phyloP scores from a whole-genome alignment of 2,329 filamentous ascomycete genomes.

The Teratosphaeria destructans region DNA sequence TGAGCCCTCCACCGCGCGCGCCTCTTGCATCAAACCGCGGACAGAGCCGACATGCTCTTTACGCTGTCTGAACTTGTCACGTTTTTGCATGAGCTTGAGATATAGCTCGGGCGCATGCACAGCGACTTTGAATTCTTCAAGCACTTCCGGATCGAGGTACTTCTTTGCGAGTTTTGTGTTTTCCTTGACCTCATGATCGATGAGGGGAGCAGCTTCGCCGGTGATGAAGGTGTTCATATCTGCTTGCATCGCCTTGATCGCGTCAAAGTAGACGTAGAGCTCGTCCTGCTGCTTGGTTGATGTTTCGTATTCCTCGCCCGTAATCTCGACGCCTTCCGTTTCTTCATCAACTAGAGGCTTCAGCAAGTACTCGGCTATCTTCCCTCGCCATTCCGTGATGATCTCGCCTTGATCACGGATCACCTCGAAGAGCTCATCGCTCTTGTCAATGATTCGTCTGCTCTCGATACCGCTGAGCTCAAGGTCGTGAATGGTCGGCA shows the following conservation, averaged over 20 bases:
- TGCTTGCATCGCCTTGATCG: constrained; percentile 61
- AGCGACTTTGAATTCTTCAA: constrained; percentile 30
- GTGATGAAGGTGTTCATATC: constrained; percentile 70
- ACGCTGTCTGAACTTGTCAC: constrained; percentile 38
- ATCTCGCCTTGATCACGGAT: constrained; percentile 63
- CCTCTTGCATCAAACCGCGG: constrained; percentile 57
- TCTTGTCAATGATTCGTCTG: constrained; percentile 51
- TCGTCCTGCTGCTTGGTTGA: constrained; percentile 83
- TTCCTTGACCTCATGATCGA: constrained; percentile 59
- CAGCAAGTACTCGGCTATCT: constrained; percentile 60
- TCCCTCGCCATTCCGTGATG: constrained; percentile 64
- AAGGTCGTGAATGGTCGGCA: constrained; percentile 36
- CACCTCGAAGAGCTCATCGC: constrained; percentile 53
- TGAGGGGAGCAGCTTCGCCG: constrained; percentile 64
- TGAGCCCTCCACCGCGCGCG: constrained; percentile 52
- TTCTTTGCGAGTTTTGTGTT: constrained; percentile 13
- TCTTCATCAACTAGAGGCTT: constrained; percentile 77
- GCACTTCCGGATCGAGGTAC: constrained; percentile 43
- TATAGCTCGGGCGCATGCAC: constrained; percentile 63
- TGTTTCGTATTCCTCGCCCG: constrained; percentile 81
- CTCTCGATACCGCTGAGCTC: constrained; percentile 61
- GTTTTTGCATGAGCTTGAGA: constrained; percentile 36
- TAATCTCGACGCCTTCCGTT: constrained; percentile 55
- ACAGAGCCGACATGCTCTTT: constrained; percentile 52
- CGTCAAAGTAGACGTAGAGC: constrained; percentile 76